These are phyloP conservation scores for Verbascum thapsus DNA, from an alignment of 257 asterid genomes.

Conservation along the genomic window DNA sequence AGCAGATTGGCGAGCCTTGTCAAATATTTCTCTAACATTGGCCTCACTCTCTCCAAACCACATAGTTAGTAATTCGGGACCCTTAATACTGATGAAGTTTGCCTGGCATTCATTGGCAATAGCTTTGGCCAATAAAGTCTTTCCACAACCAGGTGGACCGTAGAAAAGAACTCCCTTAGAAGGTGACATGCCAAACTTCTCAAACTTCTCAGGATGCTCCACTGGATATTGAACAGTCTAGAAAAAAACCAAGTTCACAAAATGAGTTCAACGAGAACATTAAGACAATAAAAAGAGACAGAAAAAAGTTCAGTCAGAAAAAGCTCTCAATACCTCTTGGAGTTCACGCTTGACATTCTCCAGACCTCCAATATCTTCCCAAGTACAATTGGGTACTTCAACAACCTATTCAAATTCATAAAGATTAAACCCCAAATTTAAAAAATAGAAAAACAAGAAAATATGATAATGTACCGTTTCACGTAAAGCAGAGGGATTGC, in stretches of 20 bases:
- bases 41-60: slow-evolving; percentile 99
- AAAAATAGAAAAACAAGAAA: not conserved
- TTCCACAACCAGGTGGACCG: slow-evolving; percentile 94
- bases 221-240: slow-evolving; percentile 97
- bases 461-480: slow-evolving; percentile 63
- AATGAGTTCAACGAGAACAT: slow-evolving; percentile 18
- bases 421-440: slow-evolving; percentile 12
- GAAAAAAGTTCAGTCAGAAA: not conserved
- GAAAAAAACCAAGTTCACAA: slow-evolving; percentile 9
- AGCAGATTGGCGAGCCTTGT: slow-evolving; percentile 89
- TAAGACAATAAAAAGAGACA: slow-evolving; percentile 1
- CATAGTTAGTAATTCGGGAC: slow-evolving; percentile 93
- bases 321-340: slow-evolving; percentile 90
- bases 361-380: slow-evolving; percentile 95
- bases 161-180: slow-evolving; percentile 94
- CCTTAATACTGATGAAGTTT: slow-evolving; percentile 85
- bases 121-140: slow-evolving; percentile 87
- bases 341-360: slow-evolving; percentile 90
- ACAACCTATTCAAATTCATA: slow-evolving; percentile 57
- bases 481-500: slow-evolving; percentile 95
- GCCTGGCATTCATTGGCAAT: slow-evolving; percentile 96
- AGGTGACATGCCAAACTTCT: slow-evolving; percentile 95
- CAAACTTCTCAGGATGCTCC: slow-evolving; percentile 97
- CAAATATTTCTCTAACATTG: slow-evolving; percentile 85
- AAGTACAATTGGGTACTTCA: slow-evolving; percentile 81